Percentiles rank a stretch among this genome's conserved stretches.
Evolutionary conservation across 148 eudicot species (phyloP).

Genomic region (Persicaria tinctoria): DNA sequence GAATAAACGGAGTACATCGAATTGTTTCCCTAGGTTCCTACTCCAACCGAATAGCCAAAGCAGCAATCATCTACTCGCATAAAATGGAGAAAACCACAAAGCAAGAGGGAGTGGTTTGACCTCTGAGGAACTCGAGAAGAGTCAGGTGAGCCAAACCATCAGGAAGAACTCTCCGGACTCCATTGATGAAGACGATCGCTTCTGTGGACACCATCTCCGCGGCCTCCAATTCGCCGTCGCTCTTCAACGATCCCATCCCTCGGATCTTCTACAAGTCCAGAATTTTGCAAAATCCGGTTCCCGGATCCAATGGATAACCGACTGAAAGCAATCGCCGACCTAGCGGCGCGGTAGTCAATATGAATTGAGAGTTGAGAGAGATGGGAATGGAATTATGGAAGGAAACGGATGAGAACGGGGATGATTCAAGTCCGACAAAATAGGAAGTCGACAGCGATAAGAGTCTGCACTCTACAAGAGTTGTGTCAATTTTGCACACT

Average conservation of each 20-base stretch:
- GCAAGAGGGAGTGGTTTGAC: slow-evolving; percentile 23
- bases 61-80: neutral
- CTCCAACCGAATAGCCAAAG: neutral
- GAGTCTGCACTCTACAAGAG: neutral
- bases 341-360: neutral
- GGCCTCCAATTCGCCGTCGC: slow-evolving; percentile 31
- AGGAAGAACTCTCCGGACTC: slow-evolving; percentile 68
- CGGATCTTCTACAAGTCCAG: slow-evolving; percentile 1
- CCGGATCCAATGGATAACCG: neutral
- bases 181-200: slow-evolving; percentile 70
- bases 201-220: slow-evolving; percentile 40
- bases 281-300: neutral
- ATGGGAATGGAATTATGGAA: neutral
- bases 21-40: neutral
- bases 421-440: neutral
- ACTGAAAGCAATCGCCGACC: neutral
- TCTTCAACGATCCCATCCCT: slow-evolving; percentile 70
- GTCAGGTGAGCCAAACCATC: slow-evolving; percentile 93
- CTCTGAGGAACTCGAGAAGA: slow-evolving; percentile 93
- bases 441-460: neutral
- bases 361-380: neutral
- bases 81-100: neutral
- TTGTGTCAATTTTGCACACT: too few species aligned
- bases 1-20: neutral
- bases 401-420: neutral